phyloP scores from a whole-genome alignment of 306 rosid species.

The Argentina anserina region DNA sequence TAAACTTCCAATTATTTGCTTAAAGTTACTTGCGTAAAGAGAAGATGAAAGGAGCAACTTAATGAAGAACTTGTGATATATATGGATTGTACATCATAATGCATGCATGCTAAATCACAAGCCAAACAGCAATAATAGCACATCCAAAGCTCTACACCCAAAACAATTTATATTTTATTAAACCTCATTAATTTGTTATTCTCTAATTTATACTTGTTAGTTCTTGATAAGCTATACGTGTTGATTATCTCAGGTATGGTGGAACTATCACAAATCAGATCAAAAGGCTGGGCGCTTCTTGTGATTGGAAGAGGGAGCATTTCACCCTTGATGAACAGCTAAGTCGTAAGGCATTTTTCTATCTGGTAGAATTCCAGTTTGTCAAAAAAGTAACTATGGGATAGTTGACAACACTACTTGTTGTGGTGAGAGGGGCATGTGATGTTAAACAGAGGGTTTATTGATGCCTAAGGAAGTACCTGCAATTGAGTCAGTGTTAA shows the following conservation, averaged over 20 bases:
- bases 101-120: not conserved
- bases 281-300: slow-evolving; percentile 97
- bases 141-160: not conserved
- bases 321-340: slow-evolving; percentile 98
- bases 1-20: not conserved
- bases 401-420: slow-evolving; percentile 13
- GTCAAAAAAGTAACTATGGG: slow-evolving; percentile 13
- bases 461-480: not conserved
- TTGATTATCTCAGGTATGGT: slow-evolving; percentile 62
- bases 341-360: slow-evolving; percentile 90
- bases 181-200: not conserved
- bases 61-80: not conserved
- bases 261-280: slow-evolving; percentile 95
- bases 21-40: not conserved
- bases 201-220: slow-evolving; percentile 5
- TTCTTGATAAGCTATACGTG: slow-evolving; percentile 5
- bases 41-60: not conserved
- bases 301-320: slow-evolving; percentile 96
- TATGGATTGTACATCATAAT: not conserved
- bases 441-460: not conserved
- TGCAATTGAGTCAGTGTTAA: not conserved
- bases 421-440: not conserved
- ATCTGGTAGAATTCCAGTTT: slow-evolving; percentile 34
- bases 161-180: not conserved
- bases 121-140: not conserved